phyloP scores from a whole-genome alignment of 768 basidiomycete genomes.

The Podaxis sp. region DNA sequence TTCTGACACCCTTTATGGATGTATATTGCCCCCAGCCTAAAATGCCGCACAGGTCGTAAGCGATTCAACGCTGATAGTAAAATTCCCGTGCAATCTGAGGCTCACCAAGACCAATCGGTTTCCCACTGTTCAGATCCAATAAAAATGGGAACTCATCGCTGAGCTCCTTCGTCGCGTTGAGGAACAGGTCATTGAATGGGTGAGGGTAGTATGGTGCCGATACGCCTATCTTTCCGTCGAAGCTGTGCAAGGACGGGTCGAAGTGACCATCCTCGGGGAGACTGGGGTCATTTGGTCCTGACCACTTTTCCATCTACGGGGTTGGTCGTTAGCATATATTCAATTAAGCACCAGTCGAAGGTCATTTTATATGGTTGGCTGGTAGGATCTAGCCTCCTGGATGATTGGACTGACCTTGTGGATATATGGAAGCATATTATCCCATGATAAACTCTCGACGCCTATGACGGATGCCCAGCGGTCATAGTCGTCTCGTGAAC shows the following conservation, averaged over 20 bases:
- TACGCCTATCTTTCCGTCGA: not conserved
- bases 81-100: not conserved
- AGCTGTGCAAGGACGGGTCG: not conserved
- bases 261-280: not conserved
- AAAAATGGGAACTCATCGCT: constrained; percentile 4
- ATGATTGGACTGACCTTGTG: not conserved
- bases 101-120: constrained; percentile 5
- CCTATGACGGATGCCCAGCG: not conserved
- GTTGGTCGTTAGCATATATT: not conserved
- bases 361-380: too few relatives aligned
- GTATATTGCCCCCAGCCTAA: not conserved
- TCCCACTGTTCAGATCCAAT: constrained; percentile 5
- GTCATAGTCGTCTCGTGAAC: not conserved
- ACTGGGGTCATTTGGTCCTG: not conserved
- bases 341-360: too few relatives aligned
- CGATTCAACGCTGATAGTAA: not conserved
- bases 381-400: too few relatives aligned
- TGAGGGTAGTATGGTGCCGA: not conserved
- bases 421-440: not conserved
- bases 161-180: not conserved
- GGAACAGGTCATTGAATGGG: not conserved
- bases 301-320: not conserved
- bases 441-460: not conserved
- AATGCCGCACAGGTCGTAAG: not conserved
- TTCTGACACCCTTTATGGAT: not conserved